Base-by-base conservation (phyloP, 1,284 basidiomycete species). In the Ceratobasidium sp. region DNA sequence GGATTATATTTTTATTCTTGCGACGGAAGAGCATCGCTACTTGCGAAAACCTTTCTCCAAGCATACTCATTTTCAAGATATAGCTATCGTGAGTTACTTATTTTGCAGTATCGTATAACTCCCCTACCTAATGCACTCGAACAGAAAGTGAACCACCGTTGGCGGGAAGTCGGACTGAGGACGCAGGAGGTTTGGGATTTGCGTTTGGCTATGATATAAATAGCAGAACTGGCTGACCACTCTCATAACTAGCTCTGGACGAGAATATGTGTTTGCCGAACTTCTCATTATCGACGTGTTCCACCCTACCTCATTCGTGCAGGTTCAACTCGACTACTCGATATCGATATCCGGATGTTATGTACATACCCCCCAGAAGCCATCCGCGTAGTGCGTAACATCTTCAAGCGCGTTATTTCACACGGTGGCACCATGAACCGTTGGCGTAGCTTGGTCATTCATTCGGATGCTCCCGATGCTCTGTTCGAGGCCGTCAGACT, bases 21-120 rank as follows among this genome's bases (percentile, higher is more conserved):
- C 6, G n/a, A 41, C 24, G 36, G 22, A 44, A 7, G 44, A 17
- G 14, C 15, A 60, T 36, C 57, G 33, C n/a, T 22, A 60, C 22
- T 19, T n/a, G 11, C 33, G 36, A 7, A 19, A 41, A 19, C 11
- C n/a, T n/a, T 60, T 41, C 36, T 19, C 6, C 36, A 7, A 11
- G 44, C 44, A 60, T 33, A 19, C 36, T 60, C 9, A 33, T 19
- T 60, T 60, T 60, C 57, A 60, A 60, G 17, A 60, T 14, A 44
- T 44, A 44, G 33, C 57, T 6, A 22, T 41, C n/a, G 57, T 60
- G 22, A 60, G 29, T 17, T 17, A 5, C 4, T 22, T 14, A 24
- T 44, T 41, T 44, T 1, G 4, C 11, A 11, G 4, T 41, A 41
- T 4, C 36, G 11, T 4, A 41, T n/a, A 11, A 11, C 36, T 41